phyloP scores from a whole-genome alignment of 768 basidiomycete genomes.

The Pleurotus pulmonarius region DNA sequence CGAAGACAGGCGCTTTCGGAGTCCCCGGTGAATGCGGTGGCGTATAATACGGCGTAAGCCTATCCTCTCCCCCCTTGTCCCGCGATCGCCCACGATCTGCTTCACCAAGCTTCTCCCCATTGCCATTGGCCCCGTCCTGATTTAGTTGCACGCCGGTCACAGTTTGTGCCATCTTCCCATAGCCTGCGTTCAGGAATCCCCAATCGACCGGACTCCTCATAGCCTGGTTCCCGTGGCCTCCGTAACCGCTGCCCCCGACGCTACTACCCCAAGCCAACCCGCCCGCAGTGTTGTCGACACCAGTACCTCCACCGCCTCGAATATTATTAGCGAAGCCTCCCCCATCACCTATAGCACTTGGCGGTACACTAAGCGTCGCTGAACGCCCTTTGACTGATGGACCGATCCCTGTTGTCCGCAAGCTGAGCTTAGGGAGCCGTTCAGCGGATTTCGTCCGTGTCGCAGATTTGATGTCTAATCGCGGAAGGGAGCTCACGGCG shows the following conservation, averaged over 20 bases:
- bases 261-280: slow-evolving; percentile 1
- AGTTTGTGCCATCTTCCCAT: slow-evolving; percentile 2
- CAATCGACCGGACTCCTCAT: slow-evolving; percentile 7
- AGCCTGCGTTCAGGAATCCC: slow-evolving; percentile 2
- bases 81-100: background rate
- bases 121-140: background rate
- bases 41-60: slow-evolving; percentile 48
- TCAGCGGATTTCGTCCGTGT: slow-evolving; percentile 4
- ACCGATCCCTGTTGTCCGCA: background rate
- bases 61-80: slow-evolving; percentile 22
- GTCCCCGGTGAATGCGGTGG: slow-evolving; percentile 51
- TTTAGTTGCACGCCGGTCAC: background rate
- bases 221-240: background rate
- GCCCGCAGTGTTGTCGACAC: background rate
- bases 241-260: background rate
- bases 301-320: background rate
- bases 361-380: slow-evolving; percentile 5
- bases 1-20: slow-evolving; percentile 24
- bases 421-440: background rate
- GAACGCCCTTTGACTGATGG: background rate
- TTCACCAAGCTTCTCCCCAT: background rate
- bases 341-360: slow-evolving; percentile 5
- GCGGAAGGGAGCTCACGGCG: background rate
- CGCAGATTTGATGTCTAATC: slow-evolving; percentile 1
- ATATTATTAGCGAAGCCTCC: slow-evolving; percentile 2